Percentiles rank a stretch among this genome's conserved stretches.
Evolutionary conservation across 257 asterid species (phyloP).

Genomic region (Penstemon eatonii): DNA sequence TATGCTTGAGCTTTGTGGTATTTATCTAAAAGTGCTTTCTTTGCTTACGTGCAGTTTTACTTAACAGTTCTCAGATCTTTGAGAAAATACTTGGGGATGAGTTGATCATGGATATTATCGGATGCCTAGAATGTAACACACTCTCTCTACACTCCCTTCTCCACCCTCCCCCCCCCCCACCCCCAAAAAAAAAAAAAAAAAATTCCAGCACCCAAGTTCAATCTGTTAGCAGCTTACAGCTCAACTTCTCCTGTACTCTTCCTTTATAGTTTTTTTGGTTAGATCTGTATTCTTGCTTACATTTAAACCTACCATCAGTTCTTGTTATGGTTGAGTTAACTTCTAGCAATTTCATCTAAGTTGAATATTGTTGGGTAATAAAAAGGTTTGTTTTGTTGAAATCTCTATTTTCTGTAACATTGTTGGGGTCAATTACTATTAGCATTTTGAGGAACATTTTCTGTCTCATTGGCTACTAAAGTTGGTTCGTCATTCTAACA

Average conservation of each 20-base stretch:
- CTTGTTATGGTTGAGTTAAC: background rate
- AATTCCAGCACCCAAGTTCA: too few species aligned
- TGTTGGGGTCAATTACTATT: background rate
- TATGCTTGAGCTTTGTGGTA: slow-evolving; percentile 16
- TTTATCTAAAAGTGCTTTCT: slow-evolving; percentile 23
- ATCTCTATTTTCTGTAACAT: background rate
- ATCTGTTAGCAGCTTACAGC: too few species aligned
- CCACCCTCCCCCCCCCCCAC: background rate
- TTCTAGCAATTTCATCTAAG: background rate
- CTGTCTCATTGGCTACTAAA: background rate
- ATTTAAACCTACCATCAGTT: background rate
- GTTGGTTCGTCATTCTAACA: background rate
- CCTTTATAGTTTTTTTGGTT: background rate
- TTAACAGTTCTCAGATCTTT: slow-evolving; percentile 80
- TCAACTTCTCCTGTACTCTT: background rate
- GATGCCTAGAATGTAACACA: slow-evolving; percentile 90
- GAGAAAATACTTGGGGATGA: slow-evolving; percentile 95
- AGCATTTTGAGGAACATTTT: slow-evolving; percentile 4
- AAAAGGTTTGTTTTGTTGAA: background rate
- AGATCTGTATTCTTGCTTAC: background rate
- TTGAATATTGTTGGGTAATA: background rate
- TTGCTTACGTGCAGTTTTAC: slow-evolving; percentile 4
- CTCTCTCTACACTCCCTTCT: background rate
- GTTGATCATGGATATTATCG: slow-evolving; percentile 83
- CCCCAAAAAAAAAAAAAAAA: too few species aligned